Conservation (phyloP, 1,284 basidiomycete genomes). For the Cutaneotrichosporon dermatis region DNA sequence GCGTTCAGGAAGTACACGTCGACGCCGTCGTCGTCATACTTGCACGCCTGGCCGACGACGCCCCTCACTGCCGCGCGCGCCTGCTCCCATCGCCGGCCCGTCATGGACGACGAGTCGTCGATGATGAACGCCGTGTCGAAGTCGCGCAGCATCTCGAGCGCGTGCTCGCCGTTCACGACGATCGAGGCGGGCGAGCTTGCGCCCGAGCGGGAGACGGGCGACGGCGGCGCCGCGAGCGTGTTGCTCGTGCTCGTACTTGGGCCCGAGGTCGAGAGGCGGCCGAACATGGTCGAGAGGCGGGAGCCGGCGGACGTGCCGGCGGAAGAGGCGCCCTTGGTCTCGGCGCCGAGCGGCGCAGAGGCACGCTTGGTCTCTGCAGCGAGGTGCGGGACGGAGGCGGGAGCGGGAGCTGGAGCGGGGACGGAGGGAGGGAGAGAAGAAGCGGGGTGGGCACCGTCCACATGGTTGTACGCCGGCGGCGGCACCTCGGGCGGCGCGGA, state of each 20-base stretch:
- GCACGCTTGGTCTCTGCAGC: too few species aligned
- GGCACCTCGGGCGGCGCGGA: neutral
- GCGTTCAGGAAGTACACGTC: conserved; percentile 48
- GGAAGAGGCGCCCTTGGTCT: too few species aligned
- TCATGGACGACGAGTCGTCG: conserved; percentile 42
- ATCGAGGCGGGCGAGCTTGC: neutral
- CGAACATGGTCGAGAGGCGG: neutral
- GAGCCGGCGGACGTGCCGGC: too few species aligned
- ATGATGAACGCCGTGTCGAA: conserved; percentile 48
- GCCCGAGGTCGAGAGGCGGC: neutral
- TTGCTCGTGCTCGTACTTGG: too few species aligned
- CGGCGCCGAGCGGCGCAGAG: too few species aligned
- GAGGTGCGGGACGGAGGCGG: too few species aligned
- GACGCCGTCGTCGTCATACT: conserved; percentile 34
- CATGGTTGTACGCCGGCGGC: neutral
- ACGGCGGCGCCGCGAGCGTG: neutral
- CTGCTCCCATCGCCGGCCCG: conserved; percentile 41
- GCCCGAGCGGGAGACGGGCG: neutral
- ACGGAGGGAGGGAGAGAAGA: neutral
- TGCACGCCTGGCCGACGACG: conserved; percentile 35
- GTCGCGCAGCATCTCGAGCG: conserved; percentile 35
- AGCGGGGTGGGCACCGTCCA: neutral
- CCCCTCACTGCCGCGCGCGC: conserved; percentile 36
- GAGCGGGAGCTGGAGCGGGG: too few species aligned
- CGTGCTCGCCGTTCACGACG: neutral